phyloP scores from a whole-genome alignment of 2,329 filamentous ascomycete genomes.

The Gyromitra esculenta region DNA sequence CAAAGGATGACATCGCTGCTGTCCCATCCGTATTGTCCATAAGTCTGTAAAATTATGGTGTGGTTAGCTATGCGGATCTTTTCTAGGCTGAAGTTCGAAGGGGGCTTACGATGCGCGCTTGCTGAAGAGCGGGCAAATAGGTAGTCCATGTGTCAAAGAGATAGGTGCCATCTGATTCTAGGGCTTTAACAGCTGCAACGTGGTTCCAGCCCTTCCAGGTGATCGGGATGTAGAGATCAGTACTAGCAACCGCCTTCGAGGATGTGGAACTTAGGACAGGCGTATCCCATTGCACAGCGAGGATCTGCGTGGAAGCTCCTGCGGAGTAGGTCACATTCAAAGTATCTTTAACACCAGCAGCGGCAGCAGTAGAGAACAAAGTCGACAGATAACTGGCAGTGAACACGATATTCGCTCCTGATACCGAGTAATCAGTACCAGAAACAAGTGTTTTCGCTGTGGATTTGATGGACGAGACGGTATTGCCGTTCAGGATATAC shows the following conservation, averaged over 20 bases:
- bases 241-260: constrained; percentile 60
- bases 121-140: constrained; percentile 66
- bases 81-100: not conserved
- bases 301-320: constrained; percentile 64
- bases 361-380: constrained; percentile 62
- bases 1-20: constrained; percentile 16
- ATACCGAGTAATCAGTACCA: constrained; percentile 64
- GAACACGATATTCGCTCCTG: constrained; percentile 63
- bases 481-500: constrained; percentile 68
- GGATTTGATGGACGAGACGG: constrained; percentile 62
- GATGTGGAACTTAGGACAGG: constrained; percentile 60
- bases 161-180: constrained; percentile 64
- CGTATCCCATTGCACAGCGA: constrained; percentile 67
- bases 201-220: constrained; percentile 64
- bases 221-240: constrained; percentile 26
- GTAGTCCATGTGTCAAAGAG: constrained; percentile 69
- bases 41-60: not conserved
- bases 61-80: not conserved
- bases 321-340: constrained; percentile 67
- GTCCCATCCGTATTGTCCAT: constrained; percentile 36
- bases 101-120: constrained; percentile 59
- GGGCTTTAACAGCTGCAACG: constrained; percentile 66
- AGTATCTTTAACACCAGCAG: constrained; percentile 64
- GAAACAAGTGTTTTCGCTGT: constrained; percentile 60
- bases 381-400: constrained; percentile 63